Evolutionary conservation across 768 basidiomycete species (phyloP), one percentile per base, ranked within the genome.

Genomic region (Daedaleopsis nitida): DNA sequence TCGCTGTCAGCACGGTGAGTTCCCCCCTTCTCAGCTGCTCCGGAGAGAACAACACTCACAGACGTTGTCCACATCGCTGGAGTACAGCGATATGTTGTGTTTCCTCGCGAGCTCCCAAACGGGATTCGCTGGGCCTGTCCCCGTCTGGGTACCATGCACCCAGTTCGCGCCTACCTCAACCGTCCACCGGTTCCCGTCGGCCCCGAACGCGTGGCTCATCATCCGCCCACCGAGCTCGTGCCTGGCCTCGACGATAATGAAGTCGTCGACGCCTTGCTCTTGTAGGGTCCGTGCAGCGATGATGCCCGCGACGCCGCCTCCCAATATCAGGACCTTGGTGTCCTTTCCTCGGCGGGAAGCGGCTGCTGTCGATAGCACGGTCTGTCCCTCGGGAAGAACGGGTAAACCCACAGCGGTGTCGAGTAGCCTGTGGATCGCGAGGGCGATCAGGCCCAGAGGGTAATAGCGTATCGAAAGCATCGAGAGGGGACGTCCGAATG

Each of bases 161-260:
- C 86, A 88, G 63, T 86, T 86, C 8, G 86, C 78, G 44, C 85
- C 85, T 12, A 70, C 69, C 69, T 90, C 87, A 32, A 89, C 72
- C 1, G 78, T 77, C 61, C 75, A 73, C 34, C 79, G 64, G 55
- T 69, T 69, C 1, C 71, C 74, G 0, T 69, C 56, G 0, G 61
- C 73, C 17, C 80, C 86, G 60, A 88, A 82, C 0, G 69, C 42
- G 44, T 70, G 70, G 59, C 77, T 78, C 63, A 74, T 78, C 80
- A 89, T 79, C 13, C 88, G 79, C 27, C 87, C 88, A 2, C 88
- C 88, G 0, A 89, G 76, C 66, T 82, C 81, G 21, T 68, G 57
- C n/a, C 81, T 77, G 1, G 80, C 88, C 57, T 89, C 88, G 21
- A 89, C 67, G 50, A 90, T 77, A 51, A 83, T 65, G 66, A 86